Evolutionary conservation across 1,284 basidiomycete species (phyloP), one percentile per base, ranked within the genome.

Genomic region (Schizopora paradoxa): DNA sequence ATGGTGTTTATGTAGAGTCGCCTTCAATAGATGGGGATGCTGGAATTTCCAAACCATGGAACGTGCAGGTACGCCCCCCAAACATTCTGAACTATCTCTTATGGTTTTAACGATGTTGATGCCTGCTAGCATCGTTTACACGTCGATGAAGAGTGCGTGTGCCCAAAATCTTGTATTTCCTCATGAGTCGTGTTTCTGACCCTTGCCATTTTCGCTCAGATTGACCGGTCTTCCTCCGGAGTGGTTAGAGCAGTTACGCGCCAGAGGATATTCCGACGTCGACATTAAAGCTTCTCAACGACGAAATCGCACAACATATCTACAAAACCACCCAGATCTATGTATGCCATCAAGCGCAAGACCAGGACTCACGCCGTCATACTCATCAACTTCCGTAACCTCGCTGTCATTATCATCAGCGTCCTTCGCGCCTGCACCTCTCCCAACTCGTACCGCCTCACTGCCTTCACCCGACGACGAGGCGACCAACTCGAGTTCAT

Each of bases 141-240:
- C 59, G 82, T 88, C 25, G 82, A 88, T 57, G 86, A 87, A 63
- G 76, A 70, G 76, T 85, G 59, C 51, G 73, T 69, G 13, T 41
- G 18, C 8, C 33, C 23, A 22, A 26, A 14, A 28, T 26, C 41
- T 26, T 36, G 29, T 51, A 19, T 23, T 41, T 13, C 32, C 26
- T 25, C 18, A n/a, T 26, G n/a, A n/a, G n/a, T n/a, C n/a, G n/a
- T 29, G n/a, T 45, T 37, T 44, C 26, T 41, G 22, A 49, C 37
- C 22, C 35, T 36, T 6, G 44, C 43, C 32, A 14, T 45, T 35
- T 18, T 48, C 25, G 46, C 23, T 36, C 51, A 86, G 82, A 38
- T 78, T 78, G 53, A 60, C 68, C 16, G 82, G 83, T n/a, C 63
- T 88, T 10, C 85, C 85, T 0, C 81, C 84, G 0, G 79, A 80